phyloP scores from a whole-genome alignment of 1,139 yeast genomes.

The Suhomyces bokatorum region DNA sequence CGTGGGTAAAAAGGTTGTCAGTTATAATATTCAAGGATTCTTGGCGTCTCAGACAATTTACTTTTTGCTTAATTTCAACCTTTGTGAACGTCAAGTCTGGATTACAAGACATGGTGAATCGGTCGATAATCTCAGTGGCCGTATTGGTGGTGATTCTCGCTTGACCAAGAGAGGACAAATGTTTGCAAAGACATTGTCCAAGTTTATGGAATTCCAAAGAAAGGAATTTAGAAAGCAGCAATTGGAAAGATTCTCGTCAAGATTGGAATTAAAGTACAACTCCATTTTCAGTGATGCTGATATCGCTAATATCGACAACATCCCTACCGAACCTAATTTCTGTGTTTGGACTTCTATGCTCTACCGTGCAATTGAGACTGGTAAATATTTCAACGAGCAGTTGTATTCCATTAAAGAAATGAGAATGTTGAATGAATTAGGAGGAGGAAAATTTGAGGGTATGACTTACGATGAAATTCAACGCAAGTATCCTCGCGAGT shows the following conservation, averaged over 20 bases:
- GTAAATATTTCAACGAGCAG: slow-evolving; percentile 68
- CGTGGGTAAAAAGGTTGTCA: slow-evolving; percentile 90
- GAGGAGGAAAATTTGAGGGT: slow-evolving; percentile 91
- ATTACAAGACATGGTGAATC: slow-evolving; percentile 94
- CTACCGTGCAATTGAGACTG: slow-evolving; percentile 74
- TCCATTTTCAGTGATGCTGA: slow-evolving; percentile 30
- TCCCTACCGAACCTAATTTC: slow-evolving; percentile 67
- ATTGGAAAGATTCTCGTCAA: slow-evolving; percentile 50
- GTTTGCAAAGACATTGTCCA: slow-evolving; percentile 70
- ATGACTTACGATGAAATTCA: slow-evolving; percentile 58
- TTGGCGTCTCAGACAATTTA: slow-evolving; percentile 92
- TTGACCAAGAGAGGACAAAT: slow-evolving; percentile 77
- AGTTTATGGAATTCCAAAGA: slow-evolving; percentile 74
- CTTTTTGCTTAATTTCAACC: slow-evolving; percentile 84
- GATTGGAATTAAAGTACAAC: slow-evolving; percentile 44
- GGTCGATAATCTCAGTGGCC: slow-evolving; percentile 77
- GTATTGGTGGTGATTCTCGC: slow-evolving; percentile 89
- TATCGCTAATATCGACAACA: slow-evolving; percentile 29
- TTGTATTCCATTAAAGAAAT: slow-evolving; percentile 81
- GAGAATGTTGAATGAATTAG: slow-evolving; percentile 90
- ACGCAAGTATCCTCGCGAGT: slow-evolving; percentile 70
- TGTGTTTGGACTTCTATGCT: slow-evolving; percentile 95
- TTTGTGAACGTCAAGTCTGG: slow-evolving; percentile 92
- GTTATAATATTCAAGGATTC: slow-evolving; percentile 89
- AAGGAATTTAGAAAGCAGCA: slow-evolving; percentile 67